These are phyloP conservation scores for Dictyostelium brefeldianum DNA, from an alignment of 78 protist species.

Conservation along the genomic window DNA sequence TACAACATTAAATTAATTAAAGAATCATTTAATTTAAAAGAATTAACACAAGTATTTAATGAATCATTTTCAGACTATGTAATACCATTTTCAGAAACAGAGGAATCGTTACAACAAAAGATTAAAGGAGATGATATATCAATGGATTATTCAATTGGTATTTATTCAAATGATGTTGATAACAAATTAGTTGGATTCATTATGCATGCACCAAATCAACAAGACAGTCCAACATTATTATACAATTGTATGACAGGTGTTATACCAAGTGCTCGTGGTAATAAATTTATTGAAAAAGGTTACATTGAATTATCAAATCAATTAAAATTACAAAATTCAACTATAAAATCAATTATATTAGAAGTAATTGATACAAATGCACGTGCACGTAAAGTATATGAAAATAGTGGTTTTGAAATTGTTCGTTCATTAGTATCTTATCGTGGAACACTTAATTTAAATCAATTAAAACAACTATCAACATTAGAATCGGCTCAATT, in stretches of 20 bases:
- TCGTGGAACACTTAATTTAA: not conserved
- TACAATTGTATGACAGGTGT: slow-evolving; percentile 28
- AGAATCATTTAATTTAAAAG: slow-evolving; percentile 1
- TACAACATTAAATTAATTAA: not conserved
- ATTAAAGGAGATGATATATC: not conserved
- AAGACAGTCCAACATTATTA: not conserved
- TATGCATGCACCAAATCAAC: not conserved
- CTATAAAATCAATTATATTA: not conserved
- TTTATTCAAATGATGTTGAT: not conserved
- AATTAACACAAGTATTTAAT: slow-evolving; percentile 12
- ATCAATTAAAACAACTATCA: not conserved
- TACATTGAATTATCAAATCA: too few relatives aligned
- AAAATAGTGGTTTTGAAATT: slow-evolving; percentile 4
- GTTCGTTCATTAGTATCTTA: not conserved
- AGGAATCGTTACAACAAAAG: not conserved
- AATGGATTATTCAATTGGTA: not conserved
- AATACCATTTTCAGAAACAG: not conserved
- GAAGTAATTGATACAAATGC: slow-evolving; percentile 7
- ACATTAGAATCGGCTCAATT: not conserved
- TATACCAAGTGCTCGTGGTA: slow-evolving; percentile 14
- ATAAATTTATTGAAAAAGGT: not conserved
- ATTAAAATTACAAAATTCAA: too few relatives aligned
- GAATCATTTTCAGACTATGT: slow-evolving; percentile 20
- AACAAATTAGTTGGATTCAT: not conserved
- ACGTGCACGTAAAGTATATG: not conserved